These are phyloP conservation scores for Oleoguttula mirabilis DNA, from an alignment of 495 filamentous ascomycete species.

Conservation along the genomic window DNA sequence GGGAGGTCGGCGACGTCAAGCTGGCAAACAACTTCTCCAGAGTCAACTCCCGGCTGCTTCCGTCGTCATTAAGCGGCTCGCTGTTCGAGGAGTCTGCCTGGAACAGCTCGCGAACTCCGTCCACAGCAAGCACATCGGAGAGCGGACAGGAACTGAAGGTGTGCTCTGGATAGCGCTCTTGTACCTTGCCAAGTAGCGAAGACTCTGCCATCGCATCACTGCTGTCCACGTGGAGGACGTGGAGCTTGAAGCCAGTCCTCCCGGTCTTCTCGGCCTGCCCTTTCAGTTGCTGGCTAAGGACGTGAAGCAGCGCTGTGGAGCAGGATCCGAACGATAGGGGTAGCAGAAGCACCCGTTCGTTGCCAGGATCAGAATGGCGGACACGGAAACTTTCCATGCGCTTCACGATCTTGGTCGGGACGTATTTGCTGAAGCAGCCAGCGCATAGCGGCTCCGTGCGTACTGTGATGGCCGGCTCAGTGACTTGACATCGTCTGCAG, in stretches of 20 bases:
- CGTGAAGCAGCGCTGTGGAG: constrained; percentile 63
- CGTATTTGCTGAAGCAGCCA: constrained; percentile 64
- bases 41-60: no score
- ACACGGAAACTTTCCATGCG: constrained; percentile 57
- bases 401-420: constrained; percentile 62
- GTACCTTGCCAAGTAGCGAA: constrained; percentile 18
- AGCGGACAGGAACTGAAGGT: constrained; percentile 44
- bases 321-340: constrained; percentile 75
- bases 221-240: constrained; percentile 46
- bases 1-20: constrained; percentile 60
- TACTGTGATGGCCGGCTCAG: constrained; percentile 22
- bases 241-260: constrained; percentile 50
- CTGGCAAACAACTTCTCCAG: constrained; percentile 37
- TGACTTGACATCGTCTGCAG: constrained; percentile 25
- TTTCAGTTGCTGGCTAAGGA: constrained; percentile 57
- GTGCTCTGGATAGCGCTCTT: constrained; percentile 47
- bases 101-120: constrained; percentile 6
- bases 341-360: constrained; percentile 50
- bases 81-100: constrained; percentile 3
- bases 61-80: constrained; percentile 16
- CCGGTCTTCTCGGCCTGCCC: constrained; percentile 44
- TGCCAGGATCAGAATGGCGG: constrained; percentile 25
- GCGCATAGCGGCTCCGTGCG: constrained; percentile 39
- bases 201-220: neutral
- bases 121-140: constrained; percentile 39